Evolutionary conservation across 164 flowering plant species (phyloP), one percentile per base, ranked within the genome.

Genomic region (Stephania japonica): DNA sequence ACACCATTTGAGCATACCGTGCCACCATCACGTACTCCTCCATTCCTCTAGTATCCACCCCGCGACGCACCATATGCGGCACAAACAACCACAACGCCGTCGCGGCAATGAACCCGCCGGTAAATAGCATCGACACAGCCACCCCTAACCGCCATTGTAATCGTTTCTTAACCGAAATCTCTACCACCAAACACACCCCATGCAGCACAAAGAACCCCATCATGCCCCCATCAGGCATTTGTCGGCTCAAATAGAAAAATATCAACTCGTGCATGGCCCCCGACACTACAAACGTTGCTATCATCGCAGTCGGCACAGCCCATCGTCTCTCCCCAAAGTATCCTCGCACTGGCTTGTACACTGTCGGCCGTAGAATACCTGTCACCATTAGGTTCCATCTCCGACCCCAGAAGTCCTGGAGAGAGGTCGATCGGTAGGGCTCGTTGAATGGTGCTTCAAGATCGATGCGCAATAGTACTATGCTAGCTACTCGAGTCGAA

Each of bases 211-310:
- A 80, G 75, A 70, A 82, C 66, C 71, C 68, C 24, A 79, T 77
- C 32, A 72, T 74, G 24, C 76, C 79, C 85, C 85, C 80, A 18
- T 79, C 71, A 18, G 82, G 86, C 62, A 19, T 24, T 21, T 4
- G 73, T 62, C 7, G 72, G 67, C 25, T 19, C 32, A 82, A 11
- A 66, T 81, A 74, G 69, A 42, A 84, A 71, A 81, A 83, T 0
- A 81, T 74, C 7, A 84, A 76, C 82, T 84, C 88, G 75, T 84
- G 87, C 83, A 83, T 81, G 14, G 80, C 7, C 3, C 76, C 87
- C 0, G 86, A 84, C 1, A 86, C 84, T 0, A 75, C 14, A 69
- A 85, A 85, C 3, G 84, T 70, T 12, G 66, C 80, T 4, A 84
- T 0, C 3, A 83, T 63, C 0, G 77, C 85, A 0, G 70, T 70